Evolutionary conservation across 208 protist genomes (phyloP).

Genomic region (Acanthamoeba castellanii): DNA sequence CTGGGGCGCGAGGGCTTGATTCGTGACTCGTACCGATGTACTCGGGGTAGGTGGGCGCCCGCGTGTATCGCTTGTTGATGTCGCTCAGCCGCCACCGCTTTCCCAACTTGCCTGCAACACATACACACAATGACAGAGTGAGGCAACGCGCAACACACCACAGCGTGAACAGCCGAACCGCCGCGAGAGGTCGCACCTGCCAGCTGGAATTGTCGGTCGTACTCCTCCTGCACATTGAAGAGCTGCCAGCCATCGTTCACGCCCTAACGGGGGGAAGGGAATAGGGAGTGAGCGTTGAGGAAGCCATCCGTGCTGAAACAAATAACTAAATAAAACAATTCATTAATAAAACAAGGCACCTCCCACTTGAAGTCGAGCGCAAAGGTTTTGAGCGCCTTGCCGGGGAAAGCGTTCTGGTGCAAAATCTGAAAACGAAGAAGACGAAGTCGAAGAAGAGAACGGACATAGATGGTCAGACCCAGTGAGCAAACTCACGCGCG

Average conservation of each 20-base stretch:
- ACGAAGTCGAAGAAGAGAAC: not conserved
- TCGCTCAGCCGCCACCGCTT: conserved; percentile 61
- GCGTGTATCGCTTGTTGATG: conserved; percentile 12
- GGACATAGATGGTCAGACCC: not conserved
- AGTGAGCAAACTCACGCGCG: not conserved
- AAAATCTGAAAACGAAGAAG: not conserved
- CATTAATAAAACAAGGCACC: not conserved
- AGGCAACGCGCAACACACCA: not conserved
- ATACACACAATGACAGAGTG: too few species aligned
- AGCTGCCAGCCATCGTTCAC: conserved; percentile 40
- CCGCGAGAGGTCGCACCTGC: not conserved
- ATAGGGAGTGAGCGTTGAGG: too few species aligned
- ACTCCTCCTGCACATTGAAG: conserved; percentile 21
- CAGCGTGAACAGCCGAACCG: not conserved
- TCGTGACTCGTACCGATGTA: conserved; percentile 5
- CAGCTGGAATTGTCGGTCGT: conserved; percentile 17
- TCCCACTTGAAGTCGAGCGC: conserved; percentile 57
- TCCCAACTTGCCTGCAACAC: not conserved
- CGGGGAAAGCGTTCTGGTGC: conserved; percentile 41
- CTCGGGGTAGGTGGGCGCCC: conserved; percentile 51
- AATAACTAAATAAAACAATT: not conserved
- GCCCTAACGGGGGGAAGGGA: too few species aligned
- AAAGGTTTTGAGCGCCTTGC: not conserved
- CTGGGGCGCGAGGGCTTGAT: too few species aligned
- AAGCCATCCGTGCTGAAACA: too few species aligned